Evolutionary conservation across 352 stramenopile species (phyloP), one percentile per base, ranked within the genome.

Genomic region (Phytophthora meadii): DNA sequence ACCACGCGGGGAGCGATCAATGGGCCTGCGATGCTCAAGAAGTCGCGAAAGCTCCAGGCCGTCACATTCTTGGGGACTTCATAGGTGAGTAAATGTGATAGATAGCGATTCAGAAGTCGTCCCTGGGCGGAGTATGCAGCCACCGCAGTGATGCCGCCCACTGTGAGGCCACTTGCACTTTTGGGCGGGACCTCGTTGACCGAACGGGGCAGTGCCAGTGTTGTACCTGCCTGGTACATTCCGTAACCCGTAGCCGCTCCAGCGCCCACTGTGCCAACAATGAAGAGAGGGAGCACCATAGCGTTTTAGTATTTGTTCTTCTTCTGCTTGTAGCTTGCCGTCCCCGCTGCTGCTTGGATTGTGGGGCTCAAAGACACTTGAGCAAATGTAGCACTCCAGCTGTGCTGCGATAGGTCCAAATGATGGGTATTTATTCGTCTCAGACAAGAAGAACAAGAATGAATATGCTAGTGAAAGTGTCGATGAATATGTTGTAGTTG

Each of bases 211-310:
- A 89, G 64, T 5, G 79, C 84, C 27, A 90, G 50, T 27, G 54
- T 40, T 41, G 76, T 77, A n/a, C 84, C 84, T 19, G 63, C 37
- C 47, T 89, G 81, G 68, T 89, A 93, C 82, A 90, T 91, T 41
- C 72, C 62, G 65, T 93, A 93, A 34, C 65, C 79, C 14, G 79
- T 87, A 11, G 75, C 66, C 28, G 69, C 70, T 14, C 82, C 81
- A 12, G 72, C 42, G 32, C 83, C 72, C 3, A 79, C 41, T 7
- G 74, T 84, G 27, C 80, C 79, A 14, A 80, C 72, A 71, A 93
- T 82, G 52, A 91, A 81, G 48, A 91, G 67, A 22, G 84, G 84
- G 7, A 93, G 77, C 46, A 93, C 79, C 80, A 90, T 90, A 3
- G 1, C 42, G 32, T 19, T 42, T 42, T n/a, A 22, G 37, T 42